Percentiles rank a stretch among this genome's conserved stretches.
These are phyloP conservation scores for Jaenimonas drosophilae DNA, from an alignment of 208 protist genomes.

Conservation along the genomic window DNA sequence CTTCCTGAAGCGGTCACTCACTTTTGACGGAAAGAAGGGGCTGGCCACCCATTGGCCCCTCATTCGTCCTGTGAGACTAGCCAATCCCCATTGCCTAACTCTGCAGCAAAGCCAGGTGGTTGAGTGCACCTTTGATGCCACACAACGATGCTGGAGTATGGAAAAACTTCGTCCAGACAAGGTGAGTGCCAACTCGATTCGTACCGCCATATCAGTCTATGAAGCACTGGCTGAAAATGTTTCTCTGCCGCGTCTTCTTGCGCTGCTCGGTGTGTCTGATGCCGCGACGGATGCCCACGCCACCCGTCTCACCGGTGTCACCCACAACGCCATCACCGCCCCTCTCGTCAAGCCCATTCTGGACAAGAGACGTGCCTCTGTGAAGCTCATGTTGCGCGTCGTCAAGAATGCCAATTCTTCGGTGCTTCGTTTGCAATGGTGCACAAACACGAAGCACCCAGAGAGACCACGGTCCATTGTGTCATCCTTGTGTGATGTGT, in stretches of 20 bases:
- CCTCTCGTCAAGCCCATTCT: neutral
- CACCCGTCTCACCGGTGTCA: neutral
- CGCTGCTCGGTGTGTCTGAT: slow-evolving; percentile 5
- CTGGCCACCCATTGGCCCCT: no score
- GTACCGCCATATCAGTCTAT: slow-evolving; percentile 70
- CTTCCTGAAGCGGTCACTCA: no score
- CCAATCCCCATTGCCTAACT: no score
- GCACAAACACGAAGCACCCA: neutral
- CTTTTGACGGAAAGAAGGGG: no score
- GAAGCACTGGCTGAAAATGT: slow-evolving; percentile 69
- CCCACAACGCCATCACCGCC: neutral
- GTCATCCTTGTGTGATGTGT: neutral
- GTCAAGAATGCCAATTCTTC: neutral
- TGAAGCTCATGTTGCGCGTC: neutral
- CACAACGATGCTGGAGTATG: slow-evolving; percentile 33
- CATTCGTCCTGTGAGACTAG: no score
- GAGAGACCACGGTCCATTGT: neutral
- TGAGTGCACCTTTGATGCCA: slow-evolving; percentile 49
- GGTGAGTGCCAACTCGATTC: slow-evolving; percentile 61
- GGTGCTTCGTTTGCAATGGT: neutral
- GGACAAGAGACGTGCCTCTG: neutral
- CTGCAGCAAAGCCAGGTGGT: no score
- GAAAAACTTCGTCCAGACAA: slow-evolving; percentile 59
- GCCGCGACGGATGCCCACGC: no score
- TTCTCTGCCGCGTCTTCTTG: slow-evolving; percentile 21